Base-by-base conservation (phyloP, 345 rosid species). In the Citrus glauca region DNA sequence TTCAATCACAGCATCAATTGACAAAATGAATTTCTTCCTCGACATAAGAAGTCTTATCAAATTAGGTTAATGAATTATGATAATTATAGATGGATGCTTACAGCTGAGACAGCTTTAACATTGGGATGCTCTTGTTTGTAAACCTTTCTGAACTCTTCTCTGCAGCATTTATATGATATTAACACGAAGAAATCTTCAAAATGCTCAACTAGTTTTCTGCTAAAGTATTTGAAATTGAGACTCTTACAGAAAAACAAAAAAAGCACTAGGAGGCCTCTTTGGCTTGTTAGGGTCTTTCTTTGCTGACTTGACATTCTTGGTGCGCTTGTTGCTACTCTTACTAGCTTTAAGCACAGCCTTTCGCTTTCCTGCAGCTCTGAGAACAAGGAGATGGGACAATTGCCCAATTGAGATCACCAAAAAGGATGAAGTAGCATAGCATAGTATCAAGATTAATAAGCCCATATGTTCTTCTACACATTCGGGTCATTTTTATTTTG, bases 261-360 rank as follows among this genome's bases (percentile, higher is more conserved):
- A 91, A 67, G 96, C 93, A 86, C 90, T 90, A 17, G 93, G 83
- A 66, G 93, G 92, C 77, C 93, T 89, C 88, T 91, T 91, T 9
- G 93, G 92, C 84, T 90, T 91, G 83, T 90, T 85, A 0, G 91
- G 96, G 62, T 88, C 93, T 79, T 91, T 90, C 84, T 89, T 86
- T 6, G 84, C 88, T 56, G 68, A 32, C 57, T 77, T 87, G 14
- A 66, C 90, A 45, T 74, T 85, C 87, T 79, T 86, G 37, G 83
- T 69, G 25, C 60, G 78, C 55, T 70, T 80, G 72, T 82, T 82
- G 81, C 73, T 80, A 69, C 87, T 82, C 61, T 77, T 87, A 9
- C 75, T 84, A n/a, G 78, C 79, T 64, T 30, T 73, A 10, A 82
- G 62, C 2, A 86, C 89, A 1, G 89, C 92, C 83, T 91, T 91